These are phyloP conservation scores for Candida sp. DNA, from an alignment of 1,139 yeast species.

Conservation along the genomic window DNA sequence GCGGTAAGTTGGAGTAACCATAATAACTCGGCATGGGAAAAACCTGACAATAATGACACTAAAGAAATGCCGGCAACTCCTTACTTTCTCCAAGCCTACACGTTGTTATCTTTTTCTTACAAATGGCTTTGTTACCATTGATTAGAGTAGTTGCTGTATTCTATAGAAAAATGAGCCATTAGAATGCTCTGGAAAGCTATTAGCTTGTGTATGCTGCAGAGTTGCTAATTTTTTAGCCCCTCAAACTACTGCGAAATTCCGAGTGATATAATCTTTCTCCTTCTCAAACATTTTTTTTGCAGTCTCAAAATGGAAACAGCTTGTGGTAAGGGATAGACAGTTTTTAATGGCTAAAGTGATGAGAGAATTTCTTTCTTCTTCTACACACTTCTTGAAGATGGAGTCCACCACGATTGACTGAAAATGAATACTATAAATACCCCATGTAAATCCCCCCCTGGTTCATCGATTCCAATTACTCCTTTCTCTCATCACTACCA, in stretches of 20 bases:
- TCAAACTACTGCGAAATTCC: background rate
- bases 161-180: background rate
- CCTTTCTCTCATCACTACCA: no score
- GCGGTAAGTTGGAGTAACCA: no score
- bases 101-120: no score
- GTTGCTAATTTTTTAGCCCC: background rate
- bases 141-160: no score
- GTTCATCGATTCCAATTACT: no score
- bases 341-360: background rate
- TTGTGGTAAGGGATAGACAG: background rate
- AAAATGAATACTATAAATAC: no score
- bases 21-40: no score
- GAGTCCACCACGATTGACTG: conserved; percentile 3
- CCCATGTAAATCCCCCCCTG: no score
- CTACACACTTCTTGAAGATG: background rate
- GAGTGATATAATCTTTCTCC: background rate
- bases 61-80: no score
- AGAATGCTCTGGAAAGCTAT: background rate
- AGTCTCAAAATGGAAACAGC: background rate
- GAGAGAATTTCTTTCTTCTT: background rate
- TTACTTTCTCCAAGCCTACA: no score
- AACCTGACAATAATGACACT: no score
- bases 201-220: background rate
- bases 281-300: background rate
- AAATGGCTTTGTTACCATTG: no score